Conservation (phyloP, 805 yeast genomes). For the Lipomyces yamanashiensis region DNA sequence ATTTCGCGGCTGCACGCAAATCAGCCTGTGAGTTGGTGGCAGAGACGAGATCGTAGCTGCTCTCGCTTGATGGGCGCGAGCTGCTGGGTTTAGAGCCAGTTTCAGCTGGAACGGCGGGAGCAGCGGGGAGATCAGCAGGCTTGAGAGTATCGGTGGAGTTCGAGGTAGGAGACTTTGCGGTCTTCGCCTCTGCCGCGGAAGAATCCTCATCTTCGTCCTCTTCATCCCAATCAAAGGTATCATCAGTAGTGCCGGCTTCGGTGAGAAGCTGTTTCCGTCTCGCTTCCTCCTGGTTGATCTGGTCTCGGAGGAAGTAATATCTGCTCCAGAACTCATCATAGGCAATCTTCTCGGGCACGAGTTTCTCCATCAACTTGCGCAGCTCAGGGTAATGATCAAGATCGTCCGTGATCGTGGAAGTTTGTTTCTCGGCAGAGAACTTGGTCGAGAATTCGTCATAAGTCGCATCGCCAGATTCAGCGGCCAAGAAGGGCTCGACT, state of each 20-base stretch:
- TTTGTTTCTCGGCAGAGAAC: slow-evolving; percentile 54
- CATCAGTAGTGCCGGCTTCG: slow-evolving; percentile 47
- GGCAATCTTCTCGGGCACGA: slow-evolving; percentile 68
- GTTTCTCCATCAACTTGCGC: slow-evolving; percentile 56
- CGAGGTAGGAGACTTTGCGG: slow-evolving; percentile 21
- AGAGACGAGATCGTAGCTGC: slow-evolving; percentile 50
- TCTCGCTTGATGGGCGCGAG: slow-evolving; percentile 49
- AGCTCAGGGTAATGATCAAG: slow-evolving; percentile 58
- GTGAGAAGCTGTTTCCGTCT: slow-evolving; percentile 66
- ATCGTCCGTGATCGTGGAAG: slow-evolving; percentile 56
- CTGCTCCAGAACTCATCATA: slow-evolving; percentile 75
- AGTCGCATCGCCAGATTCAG: slow-evolving; percentile 43
- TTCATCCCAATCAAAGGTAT: slow-evolving; percentile 52
- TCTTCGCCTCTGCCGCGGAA: slow-evolving; percentile 4
- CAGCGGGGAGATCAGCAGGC: slow-evolving; percentile 1
- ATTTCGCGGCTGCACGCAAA: slow-evolving; percentile 36
- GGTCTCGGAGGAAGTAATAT: slow-evolving; percentile 60
- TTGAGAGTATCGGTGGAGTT: slow-evolving; percentile 24
- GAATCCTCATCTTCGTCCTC: slow-evolving; percentile 51
- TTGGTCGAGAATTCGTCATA: slow-evolving; percentile 46
- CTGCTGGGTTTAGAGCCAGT: slow-evolving; percentile 27
- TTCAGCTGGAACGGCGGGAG: slow-evolving; percentile 9
- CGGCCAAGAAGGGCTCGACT: slow-evolving; percentile 51
- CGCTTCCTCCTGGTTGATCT: slow-evolving; percentile 64
- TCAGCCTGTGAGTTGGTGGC: slow-evolving; percentile 48